These are phyloP conservation scores for Phaeolepiota aurea DNA, from an alignment of 768 basidiomycete species.

Conservation along the genomic window DNA sequence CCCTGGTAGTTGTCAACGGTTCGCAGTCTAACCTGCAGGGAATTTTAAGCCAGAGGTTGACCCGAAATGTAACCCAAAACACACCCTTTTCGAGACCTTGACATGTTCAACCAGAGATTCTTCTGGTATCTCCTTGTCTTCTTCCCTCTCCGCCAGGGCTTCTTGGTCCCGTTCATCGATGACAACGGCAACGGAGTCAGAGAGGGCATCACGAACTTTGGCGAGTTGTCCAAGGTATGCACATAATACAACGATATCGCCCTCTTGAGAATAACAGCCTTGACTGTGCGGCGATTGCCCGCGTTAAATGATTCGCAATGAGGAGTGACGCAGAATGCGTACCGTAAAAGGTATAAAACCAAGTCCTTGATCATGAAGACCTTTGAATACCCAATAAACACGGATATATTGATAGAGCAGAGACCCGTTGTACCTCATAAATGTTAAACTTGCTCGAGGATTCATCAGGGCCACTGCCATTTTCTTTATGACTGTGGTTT, in stretches of 20 bases:
- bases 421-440: slow-evolving; percentile 33
- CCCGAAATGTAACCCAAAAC: slow-evolving; percentile 11
- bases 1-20: too few species aligned
- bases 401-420: neutral
- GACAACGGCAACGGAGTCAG: slow-evolving; percentile 44
- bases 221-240: slow-evolving; percentile 39
- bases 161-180: slow-evolving; percentile 65
- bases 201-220: slow-evolving; percentile 28
- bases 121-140: slow-evolving; percentile 19
- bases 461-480: slow-evolving; percentile 49
- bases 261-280: slow-evolving; percentile 34
- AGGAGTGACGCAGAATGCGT: slow-evolving; percentile 1
- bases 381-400: slow-evolving; percentile 12
- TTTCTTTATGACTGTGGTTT: slow-evolving; percentile 53
- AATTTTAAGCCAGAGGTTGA: too few species aligned
- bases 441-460: slow-evolving; percentile 57
- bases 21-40: slow-evolving; percentile 51
- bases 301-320: too few species aligned
- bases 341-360: slow-evolving; percentile 35
- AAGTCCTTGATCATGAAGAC: slow-evolving; percentile 36
- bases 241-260: slow-evolving; percentile 39
- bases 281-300: slow-evolving; percentile 17
- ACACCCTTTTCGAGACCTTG: slow-evolving; percentile 43
- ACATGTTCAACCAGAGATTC: slow-evolving; percentile 32
- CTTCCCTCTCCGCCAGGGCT: slow-evolving; percentile 47